Conservation (phyloP, 2,329 filamentous ascomycete genomes). For the Claviceps fusiformis region DNA sequence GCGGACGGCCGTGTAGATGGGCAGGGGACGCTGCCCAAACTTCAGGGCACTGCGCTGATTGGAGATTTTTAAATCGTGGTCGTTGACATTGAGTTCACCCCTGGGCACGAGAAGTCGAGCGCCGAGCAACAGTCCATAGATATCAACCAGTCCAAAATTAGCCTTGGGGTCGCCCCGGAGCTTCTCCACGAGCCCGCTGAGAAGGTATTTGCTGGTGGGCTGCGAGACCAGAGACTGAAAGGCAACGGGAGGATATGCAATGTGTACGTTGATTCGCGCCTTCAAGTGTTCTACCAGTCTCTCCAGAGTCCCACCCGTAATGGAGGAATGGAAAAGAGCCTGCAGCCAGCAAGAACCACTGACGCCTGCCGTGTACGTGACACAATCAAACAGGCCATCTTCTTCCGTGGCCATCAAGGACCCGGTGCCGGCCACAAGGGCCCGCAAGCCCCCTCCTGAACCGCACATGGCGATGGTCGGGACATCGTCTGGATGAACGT, state of each 20-base stretch:
- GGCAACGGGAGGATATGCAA: conserved; percentile 80
- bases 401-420: conserved; percentile 76
- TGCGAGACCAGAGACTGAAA: conserved; percentile 71
- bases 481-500: conserved; percentile 86
- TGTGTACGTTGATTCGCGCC: conserved; percentile 69
- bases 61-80: conserved; percentile 77
- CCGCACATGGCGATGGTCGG: conserved; percentile 89
- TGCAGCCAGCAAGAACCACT: conserved; percentile 96
- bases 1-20: conserved; percentile 89
- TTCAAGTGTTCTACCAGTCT: conserved; percentile 76
- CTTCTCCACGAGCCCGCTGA: conserved; percentile 84
- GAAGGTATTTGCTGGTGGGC: conserved; percentile 83
- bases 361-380: conserved; percentile 89
- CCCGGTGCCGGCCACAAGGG: conserved; percentile 79
- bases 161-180: conserved; percentile 58
- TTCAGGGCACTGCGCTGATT: conserved; percentile 68
- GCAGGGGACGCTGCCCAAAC: conserved; percentile 69
- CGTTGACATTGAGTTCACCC: conserved; percentile 60
- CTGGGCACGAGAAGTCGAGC: conserved; percentile 71
- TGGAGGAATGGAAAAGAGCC: conserved; percentile 61
- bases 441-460: conserved; percentile 80
- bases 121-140: conserved; percentile 78
- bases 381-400: conserved; percentile 81
- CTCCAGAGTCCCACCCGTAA: conserved; percentile 53
- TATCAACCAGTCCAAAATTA: conserved; percentile 80